phyloP scores from a whole-genome alignment of 1,139 yeast genomes.

The Blastobotrys serpentis region DNA sequence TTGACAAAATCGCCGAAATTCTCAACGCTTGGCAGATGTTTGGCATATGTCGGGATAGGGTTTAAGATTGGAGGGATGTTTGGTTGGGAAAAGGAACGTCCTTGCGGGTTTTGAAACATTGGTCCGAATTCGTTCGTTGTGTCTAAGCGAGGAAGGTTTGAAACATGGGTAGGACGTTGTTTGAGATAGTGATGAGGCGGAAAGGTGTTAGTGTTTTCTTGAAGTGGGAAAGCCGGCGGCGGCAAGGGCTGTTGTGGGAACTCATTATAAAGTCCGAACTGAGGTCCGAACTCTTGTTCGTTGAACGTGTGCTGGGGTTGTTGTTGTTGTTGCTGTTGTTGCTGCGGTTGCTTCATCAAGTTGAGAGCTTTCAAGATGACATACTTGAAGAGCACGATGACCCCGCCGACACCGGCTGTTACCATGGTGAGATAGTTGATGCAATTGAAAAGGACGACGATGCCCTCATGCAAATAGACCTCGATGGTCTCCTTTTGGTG shows the following conservation, averaged over 20 bases:
- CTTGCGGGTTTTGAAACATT: conserved; percentile 7
- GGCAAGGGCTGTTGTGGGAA: conserved; percentile 3
- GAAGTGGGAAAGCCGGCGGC: conserved; percentile 6
- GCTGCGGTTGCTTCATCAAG: conserved; percentile 10
- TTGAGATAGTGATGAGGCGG: neutral
- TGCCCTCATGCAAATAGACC: conserved; percentile 24
- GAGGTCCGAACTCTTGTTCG: neutral
- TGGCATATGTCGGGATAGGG: conserved; percentile 13
- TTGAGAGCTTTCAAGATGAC: conserved; percentile 5
- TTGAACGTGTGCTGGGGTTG: neutral
- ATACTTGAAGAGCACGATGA: conserved; percentile 7
- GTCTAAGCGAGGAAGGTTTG: conserved; percentile 3
- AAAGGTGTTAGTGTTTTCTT: neutral
- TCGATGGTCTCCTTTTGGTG: conserved; percentile 28
- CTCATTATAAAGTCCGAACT: neutral
- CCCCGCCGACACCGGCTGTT: conserved; percentile 14
- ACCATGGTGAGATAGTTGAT: conserved; percentile 20
- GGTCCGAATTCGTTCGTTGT: conserved; percentile 5
- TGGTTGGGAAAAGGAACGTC: conserved; percentile 17
- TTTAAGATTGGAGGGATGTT: conserved; percentile 16
- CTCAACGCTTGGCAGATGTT: neutral
- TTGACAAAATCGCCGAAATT: too few relatives aligned
- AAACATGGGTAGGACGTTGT: neutral
- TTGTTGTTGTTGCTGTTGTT: conserved; percentile 1
- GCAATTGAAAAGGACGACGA: conserved; percentile 24